These are phyloP conservation scores for Talaromyces liani DNA, from an alignment of 495 filamentous ascomycete species.

Conservation along the genomic window DNA sequence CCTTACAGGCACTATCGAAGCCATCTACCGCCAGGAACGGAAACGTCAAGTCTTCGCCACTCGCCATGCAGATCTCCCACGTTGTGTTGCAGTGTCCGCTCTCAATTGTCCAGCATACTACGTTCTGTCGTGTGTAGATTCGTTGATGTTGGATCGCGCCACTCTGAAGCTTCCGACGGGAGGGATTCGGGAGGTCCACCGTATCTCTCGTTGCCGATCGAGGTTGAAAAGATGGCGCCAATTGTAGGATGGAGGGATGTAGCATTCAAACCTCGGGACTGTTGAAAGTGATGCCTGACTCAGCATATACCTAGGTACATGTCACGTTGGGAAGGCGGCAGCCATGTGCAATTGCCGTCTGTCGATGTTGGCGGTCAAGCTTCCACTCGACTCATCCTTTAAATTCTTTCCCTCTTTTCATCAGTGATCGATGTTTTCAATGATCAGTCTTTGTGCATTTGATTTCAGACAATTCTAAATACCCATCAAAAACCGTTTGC, in stretches of 20 bases:
- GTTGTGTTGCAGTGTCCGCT: background rate
- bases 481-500: background rate
- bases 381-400: background rate
- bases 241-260: background rate
- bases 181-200: background rate
- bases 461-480: background rate
- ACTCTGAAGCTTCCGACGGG: background rate
- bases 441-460: background rate
- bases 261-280: background rate
- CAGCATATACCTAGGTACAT: background rate
- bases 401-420: background rate
- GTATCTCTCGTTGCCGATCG: background rate
- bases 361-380: background rate
- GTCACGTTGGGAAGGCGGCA: background rate
- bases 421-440: background rate
- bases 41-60: conserved; percentile 23
- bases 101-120: background rate
- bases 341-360: background rate
- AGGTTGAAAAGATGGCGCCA: background rate
- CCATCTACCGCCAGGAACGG: conserved; percentile 53
- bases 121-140: background rate
- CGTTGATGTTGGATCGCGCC: background rate
- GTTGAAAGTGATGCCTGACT: background rate
- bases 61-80: conserved; percentile 8
- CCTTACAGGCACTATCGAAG: conserved; percentile 54